A percentile compares a stretch with the other conserved stretches of the same genome.
These are phyloP conservation scores for Plectranthus barbatus DNA, from an alignment of 257 asterid genomes.

Conservation along the genomic window DNA sequence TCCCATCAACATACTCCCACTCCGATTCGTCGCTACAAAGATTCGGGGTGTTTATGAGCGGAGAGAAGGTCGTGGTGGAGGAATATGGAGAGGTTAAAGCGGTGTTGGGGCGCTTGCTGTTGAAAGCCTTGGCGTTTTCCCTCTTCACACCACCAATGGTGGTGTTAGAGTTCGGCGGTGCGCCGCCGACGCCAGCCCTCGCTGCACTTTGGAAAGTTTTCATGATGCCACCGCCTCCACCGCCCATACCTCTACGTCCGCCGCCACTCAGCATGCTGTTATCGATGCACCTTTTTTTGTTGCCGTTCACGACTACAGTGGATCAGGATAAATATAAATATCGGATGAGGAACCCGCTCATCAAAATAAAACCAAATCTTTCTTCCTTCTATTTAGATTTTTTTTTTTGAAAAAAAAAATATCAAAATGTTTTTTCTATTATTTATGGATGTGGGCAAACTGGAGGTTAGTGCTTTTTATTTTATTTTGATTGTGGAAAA, in stretches of 20 bases:
- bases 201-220: constrained; percentile 42
- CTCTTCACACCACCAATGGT: background rate
- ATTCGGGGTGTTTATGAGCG: constrained; percentile 14
- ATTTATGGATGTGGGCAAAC: too few relatives aligned
- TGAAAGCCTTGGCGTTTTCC: background rate
- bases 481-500: too few relatives aligned
- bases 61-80: constrained; percentile 19
- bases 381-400: too few relatives aligned
- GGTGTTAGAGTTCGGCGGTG: constrained; percentile 23
- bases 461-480: too few relatives aligned
- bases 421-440: too few relatives aligned
- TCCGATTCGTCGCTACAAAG: constrained; percentile 43
- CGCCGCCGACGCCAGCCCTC: constrained; percentile 34
- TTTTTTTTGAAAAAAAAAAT: too few relatives aligned
- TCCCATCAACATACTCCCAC: constrained; percentile 45
- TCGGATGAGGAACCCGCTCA: too few relatives aligned
- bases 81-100: too few relatives aligned
- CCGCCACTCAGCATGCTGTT: constrained; percentile 30
- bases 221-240: constrained; percentile 40
- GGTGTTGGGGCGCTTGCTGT: background rate
- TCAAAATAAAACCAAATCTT: too few relatives aligned
- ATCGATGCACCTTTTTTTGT: too few relatives aligned
- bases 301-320: too few relatives aligned
- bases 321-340: too few relatives aligned
- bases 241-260: constrained; percentile 25